Evolutionary conservation across 1,284 basidiomycete genomes (phyloP).

Genomic region (Pholiota adiposa): DNA sequence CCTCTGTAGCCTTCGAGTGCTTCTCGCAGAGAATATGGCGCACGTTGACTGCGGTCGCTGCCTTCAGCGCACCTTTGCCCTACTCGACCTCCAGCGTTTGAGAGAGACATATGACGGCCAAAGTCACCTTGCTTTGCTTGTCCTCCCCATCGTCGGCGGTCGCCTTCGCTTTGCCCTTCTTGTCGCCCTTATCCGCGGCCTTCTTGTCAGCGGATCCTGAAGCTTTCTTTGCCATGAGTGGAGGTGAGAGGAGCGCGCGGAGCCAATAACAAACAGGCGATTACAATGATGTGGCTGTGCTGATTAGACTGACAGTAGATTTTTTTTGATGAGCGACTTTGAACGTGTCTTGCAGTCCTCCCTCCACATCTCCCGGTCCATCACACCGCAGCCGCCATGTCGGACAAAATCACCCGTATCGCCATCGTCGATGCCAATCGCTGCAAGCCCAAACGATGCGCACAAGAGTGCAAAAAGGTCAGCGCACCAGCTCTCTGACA

Average conservation of each 20-base stretch:
- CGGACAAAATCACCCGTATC: constrained; percentile 94
- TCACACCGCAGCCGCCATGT: constrained; percentile 44
- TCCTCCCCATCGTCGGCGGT: constrained; percentile 38
- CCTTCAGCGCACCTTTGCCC: constrained; percentile 61
- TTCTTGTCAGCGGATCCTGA: constrained; percentile 38
- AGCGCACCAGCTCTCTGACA: constrained; percentile 20
- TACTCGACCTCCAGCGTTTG: constrained; percentile 26
- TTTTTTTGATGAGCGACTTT: constrained; percentile 13
- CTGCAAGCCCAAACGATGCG: constrained; percentile 92
- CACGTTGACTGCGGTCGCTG: constrained; percentile 81
- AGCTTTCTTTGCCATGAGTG: constrained; percentile 58
- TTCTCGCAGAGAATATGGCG: constrained; percentile 89
- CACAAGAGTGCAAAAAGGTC: constrained; percentile 92
- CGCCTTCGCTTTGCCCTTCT: constrained; percentile 45
- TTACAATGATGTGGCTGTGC: constrained; percentile 29
- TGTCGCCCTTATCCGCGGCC: constrained; percentile 39
- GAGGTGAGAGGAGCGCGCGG: not conserved
- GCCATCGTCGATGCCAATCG: constrained; percentile 93
- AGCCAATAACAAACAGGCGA: constrained; percentile 27
- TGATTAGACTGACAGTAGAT: constrained; percentile 19
- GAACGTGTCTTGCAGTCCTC: not conserved
- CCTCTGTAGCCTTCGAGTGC: constrained; percentile 76
- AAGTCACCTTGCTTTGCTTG: constrained; percentile 37
- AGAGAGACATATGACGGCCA: not conserved
- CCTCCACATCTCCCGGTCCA: not conserved